Conservation (phyloP, 495 filamentous ascomycete species). For the Hyaloscypha variabilis region DNA sequence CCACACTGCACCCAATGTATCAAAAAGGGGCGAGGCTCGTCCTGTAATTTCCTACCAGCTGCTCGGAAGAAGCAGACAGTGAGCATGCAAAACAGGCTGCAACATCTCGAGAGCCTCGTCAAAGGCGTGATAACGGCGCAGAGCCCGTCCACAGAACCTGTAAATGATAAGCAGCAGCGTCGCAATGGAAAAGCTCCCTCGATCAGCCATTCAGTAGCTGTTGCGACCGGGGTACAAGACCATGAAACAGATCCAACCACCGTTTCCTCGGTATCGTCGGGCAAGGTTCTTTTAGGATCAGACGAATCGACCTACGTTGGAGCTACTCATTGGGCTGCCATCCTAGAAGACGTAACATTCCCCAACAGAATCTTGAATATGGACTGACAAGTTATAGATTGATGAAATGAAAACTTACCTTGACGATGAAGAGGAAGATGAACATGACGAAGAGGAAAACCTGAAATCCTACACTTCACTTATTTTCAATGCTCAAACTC, state of each 20-base stretch:
- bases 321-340: constrained; percentile 58
- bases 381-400: constrained; percentile 34
- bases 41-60: constrained; percentile 49
- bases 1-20: constrained; percentile 39
- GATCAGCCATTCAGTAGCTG: not conserved
- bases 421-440: constrained; percentile 38
- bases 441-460: constrained; percentile 31
- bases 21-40: constrained; percentile 42
- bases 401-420: constrained; percentile 34
- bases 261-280: constrained; percentile 15
- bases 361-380: constrained; percentile 35
- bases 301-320: constrained; percentile 45
- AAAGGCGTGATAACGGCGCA: constrained; percentile 28
- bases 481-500: constrained; percentile 21
- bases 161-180: constrained; percentile 41
- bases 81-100: constrained; percentile 52
- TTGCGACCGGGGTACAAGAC: not conserved
- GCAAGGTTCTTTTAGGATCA: constrained; percentile 24
- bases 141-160: not conserved
- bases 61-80: constrained; percentile 42
- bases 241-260: not conserved
- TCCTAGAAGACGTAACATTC: constrained; percentile 46
- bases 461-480: constrained; percentile 22
- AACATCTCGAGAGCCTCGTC: constrained; percentile 56
- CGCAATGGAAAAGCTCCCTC: constrained; percentile 24